Evolutionary conservation across 768 basidiomycete species (phyloP).

Genomic region (Auriscalpium orientale): DNA sequence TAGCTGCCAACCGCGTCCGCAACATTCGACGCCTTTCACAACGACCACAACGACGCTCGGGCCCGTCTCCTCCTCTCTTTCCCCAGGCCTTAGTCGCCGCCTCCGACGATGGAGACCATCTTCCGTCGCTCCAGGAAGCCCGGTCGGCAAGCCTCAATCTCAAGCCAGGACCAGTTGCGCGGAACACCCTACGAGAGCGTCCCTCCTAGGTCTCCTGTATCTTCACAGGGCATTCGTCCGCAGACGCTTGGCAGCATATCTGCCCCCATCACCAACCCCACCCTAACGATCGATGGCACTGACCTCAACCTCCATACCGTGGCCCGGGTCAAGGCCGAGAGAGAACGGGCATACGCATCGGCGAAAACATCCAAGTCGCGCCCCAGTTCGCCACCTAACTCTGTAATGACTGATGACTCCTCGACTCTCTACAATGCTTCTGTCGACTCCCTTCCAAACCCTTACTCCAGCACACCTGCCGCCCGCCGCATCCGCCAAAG

Average conservation of each 20-base stretch:
- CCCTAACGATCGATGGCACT: conserved; percentile 62
- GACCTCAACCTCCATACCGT: conserved; percentile 59
- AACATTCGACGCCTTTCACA: neutral
- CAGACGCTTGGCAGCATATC: conserved; percentile 41
- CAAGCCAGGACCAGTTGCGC: conserved; percentile 46
- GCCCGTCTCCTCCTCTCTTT: neutral
- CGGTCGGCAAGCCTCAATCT: conserved; percentile 54
- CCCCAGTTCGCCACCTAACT: conserved; percentile 44
- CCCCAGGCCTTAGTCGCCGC: neutral
- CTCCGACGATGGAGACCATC: conserved; percentile 49
- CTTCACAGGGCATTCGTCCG: conserved; percentile 42
- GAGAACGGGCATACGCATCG: conserved; percentile 45
- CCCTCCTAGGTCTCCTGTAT: conserved; percentile 49
- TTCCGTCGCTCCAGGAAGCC: conserved; percentile 54
- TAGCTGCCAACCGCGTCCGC: neutral
- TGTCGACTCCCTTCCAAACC: conserved; percentile 28
- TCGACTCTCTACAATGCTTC: conserved; percentile 52
- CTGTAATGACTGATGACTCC: conserved; percentile 48
- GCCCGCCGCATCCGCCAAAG: conserved; percentile 42
- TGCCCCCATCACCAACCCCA: conserved; percentile 79
- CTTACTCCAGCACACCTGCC: conserved; percentile 18
- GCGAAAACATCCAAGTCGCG: conserved; percentile 27
- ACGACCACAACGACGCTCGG: neutral
- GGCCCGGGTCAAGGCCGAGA: conserved; percentile 43
- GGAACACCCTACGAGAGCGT: conserved; percentile 72